Evolutionary conservation across 108 stramenopile species (phyloP).

Genomic region (Cyclotella baltica): DNA sequence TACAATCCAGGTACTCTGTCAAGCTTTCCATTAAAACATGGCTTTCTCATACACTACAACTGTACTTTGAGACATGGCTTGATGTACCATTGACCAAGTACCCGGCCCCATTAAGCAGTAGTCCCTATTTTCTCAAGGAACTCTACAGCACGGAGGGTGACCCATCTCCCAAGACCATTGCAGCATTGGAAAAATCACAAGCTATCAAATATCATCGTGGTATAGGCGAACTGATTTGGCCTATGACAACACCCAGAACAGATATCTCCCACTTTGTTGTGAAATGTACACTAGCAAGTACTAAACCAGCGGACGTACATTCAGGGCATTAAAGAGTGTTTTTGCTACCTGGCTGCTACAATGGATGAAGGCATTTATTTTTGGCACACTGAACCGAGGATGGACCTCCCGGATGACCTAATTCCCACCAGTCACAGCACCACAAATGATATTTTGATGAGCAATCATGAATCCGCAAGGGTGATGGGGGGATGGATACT

Average conservation of each 20-base stretch:
- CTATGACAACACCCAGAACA: not conserved
- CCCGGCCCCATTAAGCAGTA: not conserved
- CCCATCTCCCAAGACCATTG: not conserved
- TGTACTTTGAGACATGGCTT: not conserved
- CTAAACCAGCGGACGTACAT: not conserved
- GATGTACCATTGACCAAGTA: not conserved
- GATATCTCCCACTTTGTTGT: not conserved
- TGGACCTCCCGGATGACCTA: no score
- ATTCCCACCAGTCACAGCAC: no score
- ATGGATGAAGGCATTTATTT: no score
- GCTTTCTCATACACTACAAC: not conserved
- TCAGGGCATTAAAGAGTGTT: not conserved
- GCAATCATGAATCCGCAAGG: no score
- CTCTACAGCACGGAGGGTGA: not conserved
- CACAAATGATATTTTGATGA: no score
- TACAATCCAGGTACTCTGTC: no score
- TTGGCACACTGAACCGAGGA: no score
- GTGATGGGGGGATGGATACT: no score
- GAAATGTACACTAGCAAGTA: not conserved
- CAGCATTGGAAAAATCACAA: not conserved
- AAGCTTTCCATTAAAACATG: not conserved
- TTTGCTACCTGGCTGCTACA: not conserved
- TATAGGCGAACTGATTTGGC: slow-evolving; percentile 1
- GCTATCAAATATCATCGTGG: not conserved
- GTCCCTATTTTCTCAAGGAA: not conserved